Base-by-base conservation (phyloP, 176 grass and related monocot genomes). In the Avena atlantica region DNA sequence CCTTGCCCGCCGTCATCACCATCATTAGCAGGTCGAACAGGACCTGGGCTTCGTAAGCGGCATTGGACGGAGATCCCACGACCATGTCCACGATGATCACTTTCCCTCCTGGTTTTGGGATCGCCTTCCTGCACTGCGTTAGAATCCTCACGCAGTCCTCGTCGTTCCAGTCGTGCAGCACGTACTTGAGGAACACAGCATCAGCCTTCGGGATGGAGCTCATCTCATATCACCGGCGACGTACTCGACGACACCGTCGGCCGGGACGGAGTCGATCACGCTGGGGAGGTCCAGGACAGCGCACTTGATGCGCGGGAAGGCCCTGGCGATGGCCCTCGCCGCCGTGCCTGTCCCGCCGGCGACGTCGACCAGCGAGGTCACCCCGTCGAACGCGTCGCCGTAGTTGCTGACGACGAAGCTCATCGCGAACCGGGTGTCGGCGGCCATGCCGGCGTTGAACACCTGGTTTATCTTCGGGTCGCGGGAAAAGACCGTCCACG, bases 181-280 rank as follows among this genome's bases (percentile, higher is more conserved):
- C 40, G 40, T 42, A 42, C 40, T 90, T 90, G 16, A 88, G 69
- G 17, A 90, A 19, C 4, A 90, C 75, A 2, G 78, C 85, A 85
- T 88, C 76, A 40, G 76, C 72, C 5, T 42, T 37, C 2, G 91
- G 91, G 47, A 90, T 90, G 0, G 19, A 63, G 5, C 62, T 37
- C 73, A 90, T 85, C 91, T 85, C 91, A 93, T 93, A 20, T 90
- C 62, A 14, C 91, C 91, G 20, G 15, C 76, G 27, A 93, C 58
- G 37, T 75, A 76, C 58, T 93, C 78, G 23, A 93, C 44, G 0
- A 29, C 34, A 12, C 44, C 67, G 20, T 65, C 76, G 8, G 45
- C 2, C 0, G 4, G 66, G 67, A 84, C 55, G 37, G 48, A 57
- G 1, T 12, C 20, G 4, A 93, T 21, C 17, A 93, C 88, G 70